These are phyloP conservation scores for Oryza rufipogon DNA, from an alignment of 176 grass and related monocot species.

Conservation along the genomic window DNA sequence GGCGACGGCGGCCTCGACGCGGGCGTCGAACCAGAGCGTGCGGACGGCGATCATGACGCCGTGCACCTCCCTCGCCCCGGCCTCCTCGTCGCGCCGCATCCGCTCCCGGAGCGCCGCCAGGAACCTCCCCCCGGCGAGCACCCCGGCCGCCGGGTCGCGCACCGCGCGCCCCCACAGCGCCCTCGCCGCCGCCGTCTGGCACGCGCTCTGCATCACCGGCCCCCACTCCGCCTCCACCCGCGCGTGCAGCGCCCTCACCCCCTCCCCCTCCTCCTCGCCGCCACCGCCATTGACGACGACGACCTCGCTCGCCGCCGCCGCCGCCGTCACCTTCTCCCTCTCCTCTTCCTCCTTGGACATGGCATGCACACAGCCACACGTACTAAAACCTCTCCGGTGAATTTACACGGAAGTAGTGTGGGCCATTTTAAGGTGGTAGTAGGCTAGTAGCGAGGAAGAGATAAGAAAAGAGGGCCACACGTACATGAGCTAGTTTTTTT, in stretches of 20 bases:
- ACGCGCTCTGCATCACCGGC: conserved; percentile 77
- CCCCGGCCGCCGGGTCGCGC: conserved; percentile 69
- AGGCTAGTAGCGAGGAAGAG: conserved; percentile 38
- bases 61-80: conserved; percentile 68
- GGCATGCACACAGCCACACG: background rate
- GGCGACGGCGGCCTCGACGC: conserved; percentile 69
- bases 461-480: conserved; percentile 96
- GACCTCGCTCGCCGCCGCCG: too few species aligned
- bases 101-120: conserved; percentile 62
- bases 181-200: conserved; percentile 91
- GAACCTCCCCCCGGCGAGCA: conserved; percentile 79
- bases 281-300: background rate
- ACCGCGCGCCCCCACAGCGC: conserved; percentile 72
- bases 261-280: conserved; percentile 26
- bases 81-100: conserved; percentile 73
- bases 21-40: conserved; percentile 86
- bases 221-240: conserved; percentile 77
- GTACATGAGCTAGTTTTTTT: conserved; percentile 30
- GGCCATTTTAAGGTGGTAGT: conserved; percentile 14
- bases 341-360: background rate
- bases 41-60: conserved; percentile 91
- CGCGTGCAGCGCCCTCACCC: conserved; percentile 71
- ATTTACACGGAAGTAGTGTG: conserved; percentile 15
- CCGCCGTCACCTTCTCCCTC: background rate
- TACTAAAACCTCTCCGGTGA: background rate